These are phyloP conservation scores for Basidiobolus meristosporus DNA, from an alignment of 371 early-diverging fungal genomes.

Conservation along the genomic window DNA sequence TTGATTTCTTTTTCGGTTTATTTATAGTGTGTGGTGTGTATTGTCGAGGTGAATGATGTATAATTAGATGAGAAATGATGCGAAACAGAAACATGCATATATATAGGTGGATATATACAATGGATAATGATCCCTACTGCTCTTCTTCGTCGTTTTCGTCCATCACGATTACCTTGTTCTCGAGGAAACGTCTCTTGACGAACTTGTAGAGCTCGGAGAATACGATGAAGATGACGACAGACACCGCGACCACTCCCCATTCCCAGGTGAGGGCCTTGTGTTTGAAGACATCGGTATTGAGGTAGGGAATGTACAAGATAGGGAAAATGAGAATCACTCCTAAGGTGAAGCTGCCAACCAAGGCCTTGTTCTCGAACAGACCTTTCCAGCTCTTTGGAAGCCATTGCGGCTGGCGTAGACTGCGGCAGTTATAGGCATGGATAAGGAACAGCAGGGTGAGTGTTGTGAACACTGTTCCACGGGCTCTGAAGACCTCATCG, in stretches of 20 bases:
- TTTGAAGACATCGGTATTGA: slow-evolving; percentile 49
- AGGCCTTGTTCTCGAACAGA: too few relatives aligned
- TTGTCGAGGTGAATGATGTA: too few relatives aligned
- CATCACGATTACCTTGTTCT: too few relatives aligned
- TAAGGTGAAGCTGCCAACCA: slow-evolving; percentile 21
- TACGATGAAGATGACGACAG: slow-evolving; percentile 28
- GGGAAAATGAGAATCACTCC: slow-evolving; percentile 27
- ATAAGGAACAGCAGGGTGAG: slow-evolving; percentile 41
- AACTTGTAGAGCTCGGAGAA: slow-evolving; percentile 33
- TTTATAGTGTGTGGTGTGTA: too few relatives aligned
- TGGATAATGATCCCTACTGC: too few relatives aligned
- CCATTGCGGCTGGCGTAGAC: slow-evolving; percentile 38
- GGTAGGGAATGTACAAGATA: slow-evolving; percentile 41
- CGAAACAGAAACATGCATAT: too few relatives aligned
- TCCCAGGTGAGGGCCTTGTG: slow-evolving; percentile 47
- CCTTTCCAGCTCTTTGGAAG: too few relatives aligned
- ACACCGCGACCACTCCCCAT: slow-evolving; percentile 46
- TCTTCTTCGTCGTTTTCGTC: too few relatives aligned
- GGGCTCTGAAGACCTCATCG: slow-evolving; percentile 46
- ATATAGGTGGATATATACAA: too few relatives aligned
- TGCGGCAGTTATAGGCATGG: slow-evolving; percentile 55
- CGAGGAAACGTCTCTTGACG: slow-evolving; percentile 11
- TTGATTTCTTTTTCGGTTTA: too few relatives aligned
- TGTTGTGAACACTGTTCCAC: slow-evolving; percentile 46
- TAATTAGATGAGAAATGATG: too few relatives aligned